These are phyloP conservation scores for Botrytis aclada DNA, from an alignment of 2,329 filamentous ascomycete genomes.

Conservation along the genomic window DNA sequence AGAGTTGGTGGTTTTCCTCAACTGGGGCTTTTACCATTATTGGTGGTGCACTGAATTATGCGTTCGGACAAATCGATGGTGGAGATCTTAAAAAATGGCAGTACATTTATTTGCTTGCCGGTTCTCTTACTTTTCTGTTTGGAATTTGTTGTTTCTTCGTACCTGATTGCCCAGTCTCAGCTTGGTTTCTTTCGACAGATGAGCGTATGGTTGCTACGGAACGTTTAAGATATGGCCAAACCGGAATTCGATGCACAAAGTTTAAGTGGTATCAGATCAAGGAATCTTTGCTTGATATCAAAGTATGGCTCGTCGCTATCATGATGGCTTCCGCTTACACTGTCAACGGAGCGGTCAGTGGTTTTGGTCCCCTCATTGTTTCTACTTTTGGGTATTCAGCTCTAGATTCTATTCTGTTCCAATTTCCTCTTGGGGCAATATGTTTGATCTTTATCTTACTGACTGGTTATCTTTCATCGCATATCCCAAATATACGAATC, in stretches of 20 bases:
- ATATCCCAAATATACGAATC: conserved; percentile 61
- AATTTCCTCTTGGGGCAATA: conserved; percentile 71
- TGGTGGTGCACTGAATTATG: conserved; percentile 64
- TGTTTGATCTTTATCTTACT: conserved; percentile 64
- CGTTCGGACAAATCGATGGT: conserved; percentile 59
- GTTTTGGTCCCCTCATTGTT: conserved; percentile 70
- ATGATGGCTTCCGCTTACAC: conserved; percentile 72
- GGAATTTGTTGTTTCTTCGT: conserved; percentile 62
- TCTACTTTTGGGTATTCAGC: conserved; percentile 66
- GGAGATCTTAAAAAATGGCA: conserved; percentile 61
- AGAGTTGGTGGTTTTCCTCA: conserved; percentile 65
- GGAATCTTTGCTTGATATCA: conserved; percentile 57
- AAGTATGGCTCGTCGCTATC: conserved; percentile 60
- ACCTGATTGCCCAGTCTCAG: conserved; percentile 62
- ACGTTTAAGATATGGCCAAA: conserved; percentile 59
- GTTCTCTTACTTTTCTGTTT: conserved; percentile 60
- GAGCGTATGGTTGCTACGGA: conserved; percentile 65
- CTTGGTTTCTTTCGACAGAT: conserved; percentile 64
- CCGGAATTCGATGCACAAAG: conserved; percentile 57
- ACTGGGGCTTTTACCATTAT: conserved; percentile 56
- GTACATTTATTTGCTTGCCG: conserved; percentile 51
- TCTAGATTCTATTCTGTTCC: conserved; percentile 65
- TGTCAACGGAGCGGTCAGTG: conserved; percentile 67
- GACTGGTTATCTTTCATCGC: conserved; percentile 61
- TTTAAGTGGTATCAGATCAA: conserved; percentile 58